phyloP scores from a whole-genome alignment of 2,329 filamentous ascomycete genomes.

The Diplodia mutila region DNA sequence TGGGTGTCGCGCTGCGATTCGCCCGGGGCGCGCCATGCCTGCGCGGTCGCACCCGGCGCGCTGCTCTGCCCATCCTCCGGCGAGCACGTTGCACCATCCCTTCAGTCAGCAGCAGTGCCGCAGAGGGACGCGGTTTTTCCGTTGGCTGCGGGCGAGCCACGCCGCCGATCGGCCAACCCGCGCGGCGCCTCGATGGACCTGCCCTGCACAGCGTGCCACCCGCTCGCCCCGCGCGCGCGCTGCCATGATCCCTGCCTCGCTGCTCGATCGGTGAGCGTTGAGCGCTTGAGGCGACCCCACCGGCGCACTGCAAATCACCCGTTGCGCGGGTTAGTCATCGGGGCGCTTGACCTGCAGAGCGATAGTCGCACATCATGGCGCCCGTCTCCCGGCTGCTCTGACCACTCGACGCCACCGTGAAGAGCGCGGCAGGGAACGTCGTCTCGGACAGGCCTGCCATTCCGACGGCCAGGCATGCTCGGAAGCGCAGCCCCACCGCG shows the following conservation, averaged over 20 bases:
- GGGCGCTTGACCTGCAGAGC: slow-evolving; percentile 22
- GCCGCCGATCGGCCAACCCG: slow-evolving; percentile 19
- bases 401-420: slow-evolving; percentile 22
- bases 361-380: slow-evolving; percentile 25
- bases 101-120: slow-evolving; percentile 18
- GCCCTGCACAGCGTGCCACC: slow-evolving; percentile 22
- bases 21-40: slow-evolving; percentile 15
- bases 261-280: slow-evolving; percentile 24
- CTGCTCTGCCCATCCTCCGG: slow-evolving; percentile 21
- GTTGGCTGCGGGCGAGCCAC: slow-evolving; percentile 24
- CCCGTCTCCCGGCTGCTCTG: slow-evolving; percentile 26
- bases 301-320: slow-evolving; percentile 25
- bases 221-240: slow-evolving; percentile 21
- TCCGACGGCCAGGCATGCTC: slow-evolving; percentile 23
- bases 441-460: slow-evolving; percentile 22
- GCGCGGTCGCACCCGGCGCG: slow-evolving; percentile 17
- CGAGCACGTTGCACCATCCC: slow-evolving; percentile 23
- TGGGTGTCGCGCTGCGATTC: slow-evolving; percentile 22
- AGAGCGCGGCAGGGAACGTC: slow-evolving; percentile 21
- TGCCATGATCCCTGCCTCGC: slow-evolving; percentile 17
- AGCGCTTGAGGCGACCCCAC: slow-evolving; percentile 21
- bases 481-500: slow-evolving; percentile 23
- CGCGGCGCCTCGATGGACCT: slow-evolving; percentile 18
- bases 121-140: slow-evolving; percentile 22
- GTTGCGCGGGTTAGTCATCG: slow-evolving; percentile 26